Evolutionary conservation across 164 flowering plant genomes (phyloP), one percentile per base, ranked within the genome.

Genomic region (Vitis rupestris): DNA sequence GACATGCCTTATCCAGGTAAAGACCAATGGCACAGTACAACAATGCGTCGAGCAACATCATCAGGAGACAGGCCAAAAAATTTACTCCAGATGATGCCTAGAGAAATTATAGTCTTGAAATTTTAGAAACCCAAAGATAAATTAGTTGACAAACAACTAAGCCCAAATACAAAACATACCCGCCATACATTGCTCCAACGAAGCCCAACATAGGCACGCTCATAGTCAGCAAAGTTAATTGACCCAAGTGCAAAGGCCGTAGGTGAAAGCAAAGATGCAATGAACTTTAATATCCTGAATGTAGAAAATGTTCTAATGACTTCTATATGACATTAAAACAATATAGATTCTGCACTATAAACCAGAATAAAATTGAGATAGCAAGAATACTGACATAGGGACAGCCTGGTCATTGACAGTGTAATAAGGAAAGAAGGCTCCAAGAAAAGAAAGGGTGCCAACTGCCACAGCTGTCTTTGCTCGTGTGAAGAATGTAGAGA

Each of bases 401-500:
- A 89, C 89, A 73, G 82, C 84, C 27, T 86, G 80, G 70, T 95
- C 98, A 80, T 84, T 87, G 75, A 95, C 97, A 27, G 94, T 86
- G 79, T 93, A 95, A 75, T 93, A 93, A 44, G 99, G 99, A 72
- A 95, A 89, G 81, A 91, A 95, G 69, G 91, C 95, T 68, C 93
- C 99, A 62, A 95, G 88, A 82, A 95, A 95, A 58, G 97, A 78
- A 72, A 93, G 95, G 37, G 98, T 95, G 70, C 99, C 99, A 80
- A 95, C 99, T 13, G 99, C 98, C 70, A 95, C 97, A 53, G 99
- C 99, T 69, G 99, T 91, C 78, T 90, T 95, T 74, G 99, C 97
- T 81, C 97, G 84, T 44, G 93, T 74, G 80, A 95, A 95, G 82
- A 93, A 95, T 58, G 98, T 89, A 29, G 98, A 90, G 63, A 95